A percentile compares a stretch with the other conserved stretches of the same genome.
Conservation (phyloP, 2,329 filamentous ascomycete species). For the Cucurbitaria berberidis region DNA sequence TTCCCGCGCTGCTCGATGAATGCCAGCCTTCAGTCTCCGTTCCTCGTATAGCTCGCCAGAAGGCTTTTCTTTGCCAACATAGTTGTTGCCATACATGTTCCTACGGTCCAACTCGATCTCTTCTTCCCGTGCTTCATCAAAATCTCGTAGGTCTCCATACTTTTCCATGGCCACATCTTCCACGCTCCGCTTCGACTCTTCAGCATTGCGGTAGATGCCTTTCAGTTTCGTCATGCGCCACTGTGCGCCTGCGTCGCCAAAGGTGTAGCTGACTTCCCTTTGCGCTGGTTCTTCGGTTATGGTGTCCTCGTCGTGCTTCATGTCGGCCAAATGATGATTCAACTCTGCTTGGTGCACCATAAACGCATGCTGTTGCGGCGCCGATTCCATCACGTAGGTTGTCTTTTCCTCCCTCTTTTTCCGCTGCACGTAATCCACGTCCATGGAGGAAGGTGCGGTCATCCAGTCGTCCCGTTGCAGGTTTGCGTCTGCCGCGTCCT, state of each 20-base stretch:
- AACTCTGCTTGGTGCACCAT: constrained; percentile 81
- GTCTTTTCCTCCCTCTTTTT: constrained; percentile 57
- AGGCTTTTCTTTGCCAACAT: constrained; percentile 83
- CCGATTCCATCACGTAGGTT: constrained; percentile 54
- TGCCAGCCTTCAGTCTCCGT: constrained; percentile 67
- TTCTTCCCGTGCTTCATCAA: constrained; percentile 93
- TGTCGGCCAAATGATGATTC: constrained; percentile 71
- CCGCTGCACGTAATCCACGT: constrained; percentile 81
- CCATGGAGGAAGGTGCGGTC: constrained; percentile 81
- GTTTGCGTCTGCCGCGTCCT: constrained; percentile 45
- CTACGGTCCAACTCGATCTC: constrained; percentile 86
- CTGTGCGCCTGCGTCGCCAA: constrained; percentile 86
- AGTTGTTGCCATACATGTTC: constrained; percentile 81
- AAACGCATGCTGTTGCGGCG: constrained; percentile 67
- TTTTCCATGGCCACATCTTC: constrained; percentile 85
- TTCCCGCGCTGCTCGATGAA: constrained; percentile 47
- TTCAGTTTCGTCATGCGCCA: constrained; percentile 98
- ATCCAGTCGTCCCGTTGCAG: constrained; percentile 89
- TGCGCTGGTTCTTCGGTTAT: constrained; percentile 57
- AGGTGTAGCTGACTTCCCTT: constrained; percentile 76
- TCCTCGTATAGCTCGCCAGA: constrained; percentile 85
- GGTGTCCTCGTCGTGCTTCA: constrained; percentile 47
- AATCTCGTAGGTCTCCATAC: constrained; percentile 80
- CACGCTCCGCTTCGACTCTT: constrained; percentile 72
- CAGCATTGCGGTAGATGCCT: constrained; percentile 78